Evolutionary conservation across 768 basidiomycete genomes (phyloP).

Genomic region (Boletus rubescentipes): DNA sequence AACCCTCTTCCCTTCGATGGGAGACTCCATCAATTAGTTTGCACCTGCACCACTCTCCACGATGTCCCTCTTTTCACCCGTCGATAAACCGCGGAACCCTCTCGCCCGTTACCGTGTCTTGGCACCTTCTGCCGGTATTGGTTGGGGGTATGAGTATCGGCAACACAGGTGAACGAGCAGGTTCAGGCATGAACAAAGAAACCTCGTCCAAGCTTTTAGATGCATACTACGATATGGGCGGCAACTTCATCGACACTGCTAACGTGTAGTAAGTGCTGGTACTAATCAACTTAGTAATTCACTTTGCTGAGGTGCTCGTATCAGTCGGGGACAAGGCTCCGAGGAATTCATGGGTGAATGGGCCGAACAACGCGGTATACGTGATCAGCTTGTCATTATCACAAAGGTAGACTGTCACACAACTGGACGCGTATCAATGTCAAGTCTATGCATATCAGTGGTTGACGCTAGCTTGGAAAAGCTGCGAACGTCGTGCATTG

Average conservation of each 20-base stretch:
- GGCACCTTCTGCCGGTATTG: slow-evolving; percentile 37
- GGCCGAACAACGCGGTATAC: slow-evolving; percentile 40
- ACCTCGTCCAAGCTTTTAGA: slow-evolving; percentile 34
- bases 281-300: background rate
- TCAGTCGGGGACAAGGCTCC: slow-evolving; percentile 50
- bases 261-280: slow-evolving; percentile 37
- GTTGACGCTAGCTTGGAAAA: slow-evolving; percentile 38
- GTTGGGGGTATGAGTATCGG: slow-evolving; percentile 35
- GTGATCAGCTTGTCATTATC: slow-evolving; percentile 47
- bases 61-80: slow-evolving; percentile 6
- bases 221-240: slow-evolving; percentile 40
- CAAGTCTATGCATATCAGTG: slow-evolving; percentile 28
- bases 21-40: background rate
- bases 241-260: slow-evolving; percentile 49
- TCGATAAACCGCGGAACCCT: slow-evolving; percentile 20
- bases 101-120: slow-evolving; percentile 37
- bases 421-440: background rate
- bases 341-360: slow-evolving; percentile 53
- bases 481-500: slow-evolving; percentile 55
- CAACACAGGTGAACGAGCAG: slow-evolving; percentile 23
- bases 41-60: background rate
- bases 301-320: background rate
- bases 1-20: background rate
- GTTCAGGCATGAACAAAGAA: slow-evolving; percentile 37
- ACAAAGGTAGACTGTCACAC: slow-evolving; percentile 34